phyloP scores from a whole-genome alignment of 805 yeast genomes.

The Henningerozyma blattae region DNA sequence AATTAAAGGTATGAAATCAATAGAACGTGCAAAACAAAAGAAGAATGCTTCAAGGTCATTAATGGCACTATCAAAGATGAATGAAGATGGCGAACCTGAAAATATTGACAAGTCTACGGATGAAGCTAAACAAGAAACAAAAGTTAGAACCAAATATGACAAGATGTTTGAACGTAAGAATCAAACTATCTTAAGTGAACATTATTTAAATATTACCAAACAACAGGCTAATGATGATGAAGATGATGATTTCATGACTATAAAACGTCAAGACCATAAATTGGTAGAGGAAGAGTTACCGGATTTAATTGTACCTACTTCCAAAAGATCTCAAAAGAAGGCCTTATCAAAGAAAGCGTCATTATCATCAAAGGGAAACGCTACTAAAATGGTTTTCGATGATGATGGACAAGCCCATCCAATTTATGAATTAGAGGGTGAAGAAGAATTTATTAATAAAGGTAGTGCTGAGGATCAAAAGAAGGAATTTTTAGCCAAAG shows the following conservation, averaged over 20 bases:
- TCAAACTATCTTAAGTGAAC: conserved; percentile 84
- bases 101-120: background rate
- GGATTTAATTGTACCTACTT: conserved; percentile 48
- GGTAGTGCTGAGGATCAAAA: conserved; percentile 65
- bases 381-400: conserved; percentile 76
- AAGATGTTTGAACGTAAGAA: conserved; percentile 92
- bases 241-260: conserved; percentile 64
- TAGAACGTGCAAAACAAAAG: conserved; percentile 45
- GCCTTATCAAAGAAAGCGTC: conserved; percentile 81
- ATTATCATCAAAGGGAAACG: conserved; percentile 45
- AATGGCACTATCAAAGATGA: conserved; percentile 39
- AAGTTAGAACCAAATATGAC: conserved; percentile 77
- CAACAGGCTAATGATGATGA: conserved; percentile 33
- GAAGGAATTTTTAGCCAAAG: conserved; percentile 51
- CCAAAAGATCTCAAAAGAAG: conserved; percentile 74
- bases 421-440: conserved; percentile 81
- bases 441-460: conserved; percentile 64
- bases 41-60: conserved; percentile 76
- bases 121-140: conserved; percentile 21
- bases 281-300: conserved; percentile 55
- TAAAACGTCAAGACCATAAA: conserved; percentile 69
- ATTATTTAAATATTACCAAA: conserved; percentile 64
- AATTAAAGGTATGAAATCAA: conserved; percentile 38
- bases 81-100: conserved; percentile 55
- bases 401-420: conserved; percentile 93